Evolutionary conservation across 352 stramenopile species (phyloP).

Genomic region (Thraustochytrium striatum): DNA sequence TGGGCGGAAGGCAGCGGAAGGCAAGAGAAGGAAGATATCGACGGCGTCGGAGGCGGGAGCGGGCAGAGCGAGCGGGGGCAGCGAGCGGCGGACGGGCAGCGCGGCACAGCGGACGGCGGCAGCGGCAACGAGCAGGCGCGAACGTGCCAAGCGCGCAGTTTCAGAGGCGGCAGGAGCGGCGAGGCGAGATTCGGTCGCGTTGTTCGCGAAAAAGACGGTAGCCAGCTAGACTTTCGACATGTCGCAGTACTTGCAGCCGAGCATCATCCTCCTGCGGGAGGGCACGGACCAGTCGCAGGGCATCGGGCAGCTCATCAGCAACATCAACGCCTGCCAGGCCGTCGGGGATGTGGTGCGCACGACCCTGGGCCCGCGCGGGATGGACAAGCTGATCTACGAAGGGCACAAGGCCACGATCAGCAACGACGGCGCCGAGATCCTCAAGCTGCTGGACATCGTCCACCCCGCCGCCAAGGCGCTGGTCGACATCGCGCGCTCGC

Average conservation of each 20-base stretch:
- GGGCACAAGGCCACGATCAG: constrained; percentile 87
- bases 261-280: constrained; percentile 98
- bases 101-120: no score
- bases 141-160: no score
- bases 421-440: constrained; percentile 98
- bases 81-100: no score
- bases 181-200: no score
- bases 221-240: no score
- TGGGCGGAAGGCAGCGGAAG: no score
- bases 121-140: no score
- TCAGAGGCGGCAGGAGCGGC: no score
- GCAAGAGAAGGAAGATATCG: no score
- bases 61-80: no score
- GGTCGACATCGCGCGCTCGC: constrained; percentile 92
- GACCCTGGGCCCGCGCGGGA: constrained; percentile 92
- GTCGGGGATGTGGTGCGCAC: constrained; percentile 94
- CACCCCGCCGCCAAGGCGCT: constrained; percentile 96
- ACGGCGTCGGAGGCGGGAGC: no score
- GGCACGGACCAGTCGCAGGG: constrained; percentile 97
- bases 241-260: constrained; percentile 69
- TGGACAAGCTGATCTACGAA: constrained; percentile 98
- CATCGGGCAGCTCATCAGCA: constrained; percentile 89
- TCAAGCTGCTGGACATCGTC: constrained; percentile 96
- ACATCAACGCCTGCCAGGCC: constrained; percentile 90
- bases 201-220: no score